phyloP scores from a whole-genome alignment of 2,329 filamentous ascomycete genomes.

The Paraphaeosphaeria minitans region DNA sequence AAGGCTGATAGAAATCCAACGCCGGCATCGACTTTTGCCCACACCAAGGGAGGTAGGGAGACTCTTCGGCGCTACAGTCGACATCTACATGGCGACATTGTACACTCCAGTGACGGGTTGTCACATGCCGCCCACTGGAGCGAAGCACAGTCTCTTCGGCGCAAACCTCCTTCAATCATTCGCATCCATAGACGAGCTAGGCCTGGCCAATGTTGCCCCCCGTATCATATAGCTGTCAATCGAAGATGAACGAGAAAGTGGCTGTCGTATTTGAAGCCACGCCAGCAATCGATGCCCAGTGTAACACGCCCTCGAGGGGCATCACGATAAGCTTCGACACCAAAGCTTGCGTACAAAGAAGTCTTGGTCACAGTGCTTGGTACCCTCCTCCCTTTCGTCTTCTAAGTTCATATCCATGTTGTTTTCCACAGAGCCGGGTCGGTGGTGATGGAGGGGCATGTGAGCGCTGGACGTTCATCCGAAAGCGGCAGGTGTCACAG shows the following conservation, averaged over 20 bases:
- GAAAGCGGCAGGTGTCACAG: slow-evolving; percentile 7
- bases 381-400: slow-evolving; percentile 2
- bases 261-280: neutral
- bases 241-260: neutral
- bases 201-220: neutral
- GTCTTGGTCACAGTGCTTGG: slow-evolving; percentile 6
- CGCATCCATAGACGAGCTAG: neutral
- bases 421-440: neutral
- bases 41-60: neutral
- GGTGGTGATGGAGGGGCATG: neutral
- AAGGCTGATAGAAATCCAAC: neutral
- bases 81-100: neutral
- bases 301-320: neutral
- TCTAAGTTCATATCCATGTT: neutral
- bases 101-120: neutral
- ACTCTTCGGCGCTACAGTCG: neutral
- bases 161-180: neutral
- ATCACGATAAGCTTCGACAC: slow-evolving; percentile 2
- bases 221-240: neutral
- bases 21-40: neutral
- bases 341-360: slow-evolving; percentile 3
- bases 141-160: neutral
- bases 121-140: neutral
- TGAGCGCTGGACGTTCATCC: neutral
- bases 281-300: neutral